phyloP scores from a whole-genome alignment of 768 basidiomycete species.

The Tulasnella sp. region DNA sequence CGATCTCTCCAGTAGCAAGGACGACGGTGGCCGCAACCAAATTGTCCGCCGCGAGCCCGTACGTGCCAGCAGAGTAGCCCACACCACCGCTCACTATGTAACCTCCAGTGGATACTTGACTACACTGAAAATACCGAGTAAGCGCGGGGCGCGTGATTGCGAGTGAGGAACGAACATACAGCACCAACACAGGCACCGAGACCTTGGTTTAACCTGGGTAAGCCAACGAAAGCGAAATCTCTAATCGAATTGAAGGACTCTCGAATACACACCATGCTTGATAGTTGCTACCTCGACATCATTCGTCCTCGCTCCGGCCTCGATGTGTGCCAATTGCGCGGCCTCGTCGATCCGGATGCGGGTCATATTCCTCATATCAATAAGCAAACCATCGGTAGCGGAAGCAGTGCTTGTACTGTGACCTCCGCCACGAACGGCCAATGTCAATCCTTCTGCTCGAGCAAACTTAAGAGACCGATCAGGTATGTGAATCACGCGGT shows the following conservation, averaged over 20 bases:
- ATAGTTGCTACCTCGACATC: neutral
- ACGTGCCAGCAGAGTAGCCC: neutral
- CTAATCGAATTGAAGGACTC: neutral
- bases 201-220: neutral
- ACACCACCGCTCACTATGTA: constrained; percentile 11
- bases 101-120: constrained; percentile 3
- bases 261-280: neutral
- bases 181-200: neutral
- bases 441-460: neutral
- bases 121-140: neutral
- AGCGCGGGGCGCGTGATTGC: neutral
- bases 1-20: constrained; percentile 21
- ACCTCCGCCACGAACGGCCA: constrained; percentile 17
- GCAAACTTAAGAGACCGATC: neutral
- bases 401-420: neutral
- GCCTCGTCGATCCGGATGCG: neutral
- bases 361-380: constrained; percentile 15
- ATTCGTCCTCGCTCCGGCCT: neutral
- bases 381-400: neutral
- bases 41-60: constrained; percentile 21
- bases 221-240: neutral
- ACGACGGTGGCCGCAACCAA: constrained; percentile 22
- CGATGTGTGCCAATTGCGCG: neutral
- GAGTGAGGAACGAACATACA: neutral
- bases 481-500: neutral